Percentiles rank a stretch among this genome's conserved stretches.
These are phyloP conservation scores for Basipetospora chlamydospora DNA, from an alignment of 2,329 filamentous ascomycete genomes.

Conservation along the genomic window DNA sequence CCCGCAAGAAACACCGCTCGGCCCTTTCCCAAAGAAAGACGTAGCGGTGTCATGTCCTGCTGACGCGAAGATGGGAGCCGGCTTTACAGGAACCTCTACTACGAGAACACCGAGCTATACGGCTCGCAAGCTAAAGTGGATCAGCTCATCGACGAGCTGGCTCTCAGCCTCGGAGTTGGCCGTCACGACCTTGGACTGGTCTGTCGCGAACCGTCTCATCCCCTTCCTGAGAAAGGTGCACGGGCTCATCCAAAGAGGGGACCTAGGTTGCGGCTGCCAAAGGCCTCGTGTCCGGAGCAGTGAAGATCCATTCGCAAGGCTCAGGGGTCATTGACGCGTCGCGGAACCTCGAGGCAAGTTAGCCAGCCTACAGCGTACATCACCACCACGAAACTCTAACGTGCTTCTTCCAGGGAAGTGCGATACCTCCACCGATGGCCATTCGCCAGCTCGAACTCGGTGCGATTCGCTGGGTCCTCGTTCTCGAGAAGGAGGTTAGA, in stretches of 20 bases:
- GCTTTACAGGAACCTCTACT: conserved; percentile 56
- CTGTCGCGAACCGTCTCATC: too few relatives aligned
- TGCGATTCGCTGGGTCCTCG: conserved; percentile 46
- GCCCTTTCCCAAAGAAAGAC: too few relatives aligned
- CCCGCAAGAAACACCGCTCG: too few relatives aligned
- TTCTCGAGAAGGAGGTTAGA: conserved; percentile 65
- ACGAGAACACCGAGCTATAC: conserved; percentile 61
- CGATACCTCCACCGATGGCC: conserved; percentile 40
- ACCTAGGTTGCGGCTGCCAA: conserved; percentile 57
- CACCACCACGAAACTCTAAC: background rate
- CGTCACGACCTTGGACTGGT: conserved; percentile 59
- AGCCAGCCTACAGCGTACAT: too few relatives aligned
- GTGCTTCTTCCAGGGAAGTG: conserved; percentile 32
- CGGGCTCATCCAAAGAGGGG: background rate
- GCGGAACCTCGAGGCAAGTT: conserved; percentile 13
- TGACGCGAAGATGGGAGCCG: background rate
- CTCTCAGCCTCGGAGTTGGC: conserved; percentile 50
- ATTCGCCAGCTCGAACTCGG: conserved; percentile 35
- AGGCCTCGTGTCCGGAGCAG: conserved; percentile 49
- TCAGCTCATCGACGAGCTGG: conserved; percentile 58
- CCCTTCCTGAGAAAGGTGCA: too few relatives aligned
- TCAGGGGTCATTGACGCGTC: conserved; percentile 22
- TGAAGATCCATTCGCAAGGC: conserved; percentile 31
- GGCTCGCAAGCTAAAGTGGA: conserved; percentile 54
- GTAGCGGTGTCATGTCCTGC: background rate